A percentile compares a stretch with the other conserved stretches of the same genome.
These are phyloP conservation scores for Gymnopus androsaceus DNA, from an alignment of 1,284 basidiomycete species.

Conservation along the genomic window DNA sequence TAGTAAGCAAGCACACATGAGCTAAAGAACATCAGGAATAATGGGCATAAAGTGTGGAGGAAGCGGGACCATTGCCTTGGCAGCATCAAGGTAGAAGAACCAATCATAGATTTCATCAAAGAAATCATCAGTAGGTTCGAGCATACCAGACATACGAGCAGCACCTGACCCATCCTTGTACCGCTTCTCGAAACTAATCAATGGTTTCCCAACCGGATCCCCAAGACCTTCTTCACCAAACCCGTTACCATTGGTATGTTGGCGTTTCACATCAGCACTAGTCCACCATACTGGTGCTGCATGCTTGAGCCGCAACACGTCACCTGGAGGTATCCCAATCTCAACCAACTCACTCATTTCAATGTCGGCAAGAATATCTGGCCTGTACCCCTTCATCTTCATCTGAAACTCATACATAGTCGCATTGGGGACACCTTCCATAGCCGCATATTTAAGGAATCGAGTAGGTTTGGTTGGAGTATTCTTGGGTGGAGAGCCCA, in stretches of 20 bases:
- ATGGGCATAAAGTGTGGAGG: too few species aligned
- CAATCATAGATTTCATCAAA: not conserved
- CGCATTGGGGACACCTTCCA: too few species aligned
- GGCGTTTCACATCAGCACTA: not conserved
- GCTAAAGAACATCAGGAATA: too few species aligned
- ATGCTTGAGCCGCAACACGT: slow-evolving; percentile 3
- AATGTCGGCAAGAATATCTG: slow-evolving; percentile 4
- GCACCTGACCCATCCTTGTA: not conserved
- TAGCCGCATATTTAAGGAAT: too few species aligned
- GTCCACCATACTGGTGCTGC: not conserved
- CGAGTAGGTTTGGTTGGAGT: too few species aligned
- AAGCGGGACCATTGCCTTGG: not conserved
- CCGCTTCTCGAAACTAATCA: not conserved
- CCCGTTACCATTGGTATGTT: not conserved
- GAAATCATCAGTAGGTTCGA: not conserved
- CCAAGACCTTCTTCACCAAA: not conserved
- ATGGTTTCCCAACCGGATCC: too few species aligned
- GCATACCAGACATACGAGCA: not conserved
- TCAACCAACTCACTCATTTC: not conserved
- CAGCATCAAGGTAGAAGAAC: not conserved
- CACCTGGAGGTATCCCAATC: not conserved
- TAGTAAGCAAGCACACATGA: too few species aligned
- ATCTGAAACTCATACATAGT: too few species aligned
- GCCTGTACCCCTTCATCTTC: not conserved
- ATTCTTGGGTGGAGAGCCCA: too few species aligned